Conservation (phyloP, 2,329 filamentous ascomycete genomes). For the Juglanconis oblonga region DNA sequence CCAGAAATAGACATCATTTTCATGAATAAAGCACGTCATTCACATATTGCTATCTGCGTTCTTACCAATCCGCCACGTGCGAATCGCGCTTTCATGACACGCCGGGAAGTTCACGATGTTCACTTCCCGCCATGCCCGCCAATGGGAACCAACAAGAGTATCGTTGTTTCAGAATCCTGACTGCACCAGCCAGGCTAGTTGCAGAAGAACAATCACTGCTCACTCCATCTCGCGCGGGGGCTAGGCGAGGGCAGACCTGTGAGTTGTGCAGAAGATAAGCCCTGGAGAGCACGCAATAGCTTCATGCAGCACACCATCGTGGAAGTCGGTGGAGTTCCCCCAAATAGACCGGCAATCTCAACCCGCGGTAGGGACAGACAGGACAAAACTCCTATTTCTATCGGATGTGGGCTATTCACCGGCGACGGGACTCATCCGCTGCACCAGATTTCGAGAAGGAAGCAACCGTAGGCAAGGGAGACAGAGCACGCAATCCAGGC, state of each 20-base stretch:
- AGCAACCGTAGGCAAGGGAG: neutral
- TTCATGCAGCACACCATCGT: slow-evolving; percentile 16
- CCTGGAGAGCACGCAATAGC: slow-evolving; percentile 2
- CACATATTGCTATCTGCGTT: neutral
- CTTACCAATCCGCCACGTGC: neutral
- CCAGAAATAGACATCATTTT: too few relatives aligned
- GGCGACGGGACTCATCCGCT: neutral
- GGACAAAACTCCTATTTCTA: neutral
- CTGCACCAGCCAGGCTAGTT: too few relatives aligned
- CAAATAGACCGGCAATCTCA: neutral
- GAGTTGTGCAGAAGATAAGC: neutral
- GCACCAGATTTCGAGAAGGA: neutral
- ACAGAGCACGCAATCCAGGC: slow-evolving; percentile 12
- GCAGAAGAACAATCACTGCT: neutral
- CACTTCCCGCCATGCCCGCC: neutral
- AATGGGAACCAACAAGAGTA: neutral
- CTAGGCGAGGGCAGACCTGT: slow-evolving; percentile 6
- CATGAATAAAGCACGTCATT: too few relatives aligned
- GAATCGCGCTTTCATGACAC: neutral
- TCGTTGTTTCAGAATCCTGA: neutral
- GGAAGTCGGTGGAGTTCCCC: neutral
- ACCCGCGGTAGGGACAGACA: neutral
- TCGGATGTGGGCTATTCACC: neutral
- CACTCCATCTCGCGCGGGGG: neutral
- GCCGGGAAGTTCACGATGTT: neutral